Conservation (phyloP, 75 land plant species). For the Cryptomeria japonica region DNA sequence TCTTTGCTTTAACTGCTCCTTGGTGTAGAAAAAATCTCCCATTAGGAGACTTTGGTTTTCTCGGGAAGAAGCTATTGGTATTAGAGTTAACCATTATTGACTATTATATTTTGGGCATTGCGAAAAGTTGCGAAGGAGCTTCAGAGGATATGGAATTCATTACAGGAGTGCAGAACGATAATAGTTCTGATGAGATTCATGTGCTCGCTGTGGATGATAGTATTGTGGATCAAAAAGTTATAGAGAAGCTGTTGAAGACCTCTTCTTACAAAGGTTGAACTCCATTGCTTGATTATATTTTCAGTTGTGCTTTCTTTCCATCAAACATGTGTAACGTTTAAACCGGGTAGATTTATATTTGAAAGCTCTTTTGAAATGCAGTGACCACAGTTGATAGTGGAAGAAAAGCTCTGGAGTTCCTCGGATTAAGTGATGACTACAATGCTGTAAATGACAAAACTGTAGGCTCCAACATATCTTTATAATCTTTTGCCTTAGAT, state of each 20-base stretch:
- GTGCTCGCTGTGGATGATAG: slow-evolving; percentile 83
- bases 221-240: slow-evolving; percentile 58
- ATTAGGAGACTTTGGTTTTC: too few species aligned
- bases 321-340: too few species aligned
- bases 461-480: neutral
- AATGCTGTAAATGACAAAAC: neutral
- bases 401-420: slow-evolving; percentile 46
- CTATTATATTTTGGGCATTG: too few species aligned
- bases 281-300: too few species aligned
- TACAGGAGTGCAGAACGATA: neutral
- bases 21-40: too few species aligned
- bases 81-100: too few species aligned
- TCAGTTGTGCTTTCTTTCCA: too few species aligned
- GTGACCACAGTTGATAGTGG: slow-evolving; percentile 70
- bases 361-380: slow-evolving; percentile 9
- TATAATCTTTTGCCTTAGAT: too few species aligned
- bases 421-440: slow-evolving; percentile 33
- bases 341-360: neutral
- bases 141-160: neutral
- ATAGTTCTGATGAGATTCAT: slow-evolving; percentile 16
- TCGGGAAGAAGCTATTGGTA: too few species aligned
- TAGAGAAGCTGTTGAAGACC: slow-evolving; percentile 56
- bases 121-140: neutral
- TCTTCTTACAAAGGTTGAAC: slow-evolving; percentile 58
- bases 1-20: too few species aligned